phyloP scores from a whole-genome alignment of 73 alveolate species.

The Paramecium pentaurelia region DNA sequence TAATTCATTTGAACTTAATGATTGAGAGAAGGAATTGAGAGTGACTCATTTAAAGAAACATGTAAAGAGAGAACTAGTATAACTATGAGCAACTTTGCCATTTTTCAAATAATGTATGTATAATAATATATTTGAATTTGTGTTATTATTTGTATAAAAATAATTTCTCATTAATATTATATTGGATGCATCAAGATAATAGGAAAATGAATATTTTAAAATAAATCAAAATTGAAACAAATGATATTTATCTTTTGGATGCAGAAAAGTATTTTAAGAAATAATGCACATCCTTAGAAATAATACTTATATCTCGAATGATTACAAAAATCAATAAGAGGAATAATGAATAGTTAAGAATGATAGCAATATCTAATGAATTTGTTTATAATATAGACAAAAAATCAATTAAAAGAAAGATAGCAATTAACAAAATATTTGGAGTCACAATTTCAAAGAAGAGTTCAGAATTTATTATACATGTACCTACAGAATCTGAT shows the following conservation, averaged over 20 bases:
- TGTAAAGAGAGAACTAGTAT: not conserved
- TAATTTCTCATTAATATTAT: not conserved
- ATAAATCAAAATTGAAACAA: not conserved
- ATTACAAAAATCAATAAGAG: constrained; percentile 16
- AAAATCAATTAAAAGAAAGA: not conserved
- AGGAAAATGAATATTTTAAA: not conserved
- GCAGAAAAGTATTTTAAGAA: constrained; percentile 9
- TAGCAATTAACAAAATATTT: not conserved
- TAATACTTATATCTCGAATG: not conserved
- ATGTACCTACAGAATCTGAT: constrained; percentile 26
- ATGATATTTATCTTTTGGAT: not conserved
- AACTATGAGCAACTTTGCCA: not conserved
- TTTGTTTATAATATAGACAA: not conserved
- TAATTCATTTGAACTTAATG: not conserved
- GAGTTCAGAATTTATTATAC: constrained; percentile 1
- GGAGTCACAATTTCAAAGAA: not conserved
- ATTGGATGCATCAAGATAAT: not conserved
- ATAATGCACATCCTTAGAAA: not conserved
- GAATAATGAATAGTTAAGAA: constrained; percentile 14
- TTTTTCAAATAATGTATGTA: not conserved
- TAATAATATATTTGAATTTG: not conserved
- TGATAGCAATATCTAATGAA: constrained; percentile 21
- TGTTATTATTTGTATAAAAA: not conserved
- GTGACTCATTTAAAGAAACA: not conserved
- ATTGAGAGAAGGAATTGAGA: not conserved